phyloP scores from a whole-genome alignment of 257 asterid genomes.

The Fraxinus americana region DNA sequence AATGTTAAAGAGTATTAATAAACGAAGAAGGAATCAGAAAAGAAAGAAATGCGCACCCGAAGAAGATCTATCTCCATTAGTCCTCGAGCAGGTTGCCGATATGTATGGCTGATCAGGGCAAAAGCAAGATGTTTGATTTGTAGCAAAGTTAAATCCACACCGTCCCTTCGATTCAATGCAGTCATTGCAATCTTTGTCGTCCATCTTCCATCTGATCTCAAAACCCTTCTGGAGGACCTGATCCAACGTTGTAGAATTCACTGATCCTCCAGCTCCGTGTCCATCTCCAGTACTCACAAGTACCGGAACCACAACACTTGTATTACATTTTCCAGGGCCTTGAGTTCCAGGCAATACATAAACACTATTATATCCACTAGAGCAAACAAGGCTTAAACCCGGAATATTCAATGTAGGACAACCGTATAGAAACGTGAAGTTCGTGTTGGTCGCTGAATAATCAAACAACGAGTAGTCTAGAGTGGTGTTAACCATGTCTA shows the following conservation, averaged over 20 bases:
- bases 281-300: slow-evolving; percentile 15
- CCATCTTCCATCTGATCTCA: slow-evolving; percentile 56
- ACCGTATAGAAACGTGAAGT: slow-evolving; percentile 59
- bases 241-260: slow-evolving; percentile 31
- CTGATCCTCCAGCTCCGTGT: slow-evolving; percentile 5
- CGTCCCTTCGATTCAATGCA: slow-evolving; percentile 54
- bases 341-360: slow-evolving; percentile 43
- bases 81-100: slow-evolving; percentile 36
- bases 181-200: slow-evolving; percentile 39
- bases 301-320: slow-evolving; percentile 57
- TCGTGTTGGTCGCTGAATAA: slow-evolving; percentile 36
- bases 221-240: slow-evolving; percentile 50
- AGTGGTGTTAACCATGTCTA: slow-evolving; percentile 54
- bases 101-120: slow-evolving; percentile 52
- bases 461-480: slow-evolving; percentile 52
- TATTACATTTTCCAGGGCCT: slow-evolving; percentile 47
- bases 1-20: neutral
- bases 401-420: slow-evolving; percentile 39
- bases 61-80: slow-evolving; percentile 16
- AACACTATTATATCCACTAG: slow-evolving; percentile 19
- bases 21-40: neutral
- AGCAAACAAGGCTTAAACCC: slow-evolving; percentile 18
- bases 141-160: slow-evolving; percentile 46
- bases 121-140: slow-evolving; percentile 46
- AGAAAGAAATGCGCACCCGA: slow-evolving; percentile 20